Conservation (phyloP, 495 filamentous ascomycete genomes). For the Penicillium coprophilum region DNA sequence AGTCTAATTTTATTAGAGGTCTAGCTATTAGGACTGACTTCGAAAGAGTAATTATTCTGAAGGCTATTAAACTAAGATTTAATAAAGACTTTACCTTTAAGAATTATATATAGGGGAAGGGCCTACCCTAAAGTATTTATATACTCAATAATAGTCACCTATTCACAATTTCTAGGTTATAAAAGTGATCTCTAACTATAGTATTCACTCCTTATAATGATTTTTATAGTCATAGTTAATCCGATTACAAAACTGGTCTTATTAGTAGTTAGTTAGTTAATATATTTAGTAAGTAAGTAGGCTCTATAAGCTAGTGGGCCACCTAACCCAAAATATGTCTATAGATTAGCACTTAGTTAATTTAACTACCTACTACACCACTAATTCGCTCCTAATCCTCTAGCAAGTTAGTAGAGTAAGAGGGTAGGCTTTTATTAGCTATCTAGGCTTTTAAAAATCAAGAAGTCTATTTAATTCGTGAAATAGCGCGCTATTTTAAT, state of each 20-base stretch:
- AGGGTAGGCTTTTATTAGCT: too few relatives aligned
- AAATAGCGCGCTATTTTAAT: too few relatives aligned
- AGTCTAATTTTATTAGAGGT: constrained; percentile 1
- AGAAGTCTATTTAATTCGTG: too few relatives aligned
- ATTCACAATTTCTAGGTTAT: background rate
- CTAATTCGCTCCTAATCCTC: too few relatives aligned
- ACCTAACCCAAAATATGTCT: too few relatives aligned
- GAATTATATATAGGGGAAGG: constrained; percentile 6
- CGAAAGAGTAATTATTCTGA: background rate
- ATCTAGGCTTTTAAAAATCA: too few relatives aligned
- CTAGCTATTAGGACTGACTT: background rate
- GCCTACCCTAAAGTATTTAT: background rate
- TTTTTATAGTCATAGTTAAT: background rate
- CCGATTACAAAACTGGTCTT: constrained; percentile 12
- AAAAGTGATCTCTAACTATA: constrained; percentile 3
- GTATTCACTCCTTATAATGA: background rate
- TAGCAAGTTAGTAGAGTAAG: too few relatives aligned
- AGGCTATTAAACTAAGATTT: background rate
- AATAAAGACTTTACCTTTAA: constrained; percentile 5
- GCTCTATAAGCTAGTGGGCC: too few relatives aligned
- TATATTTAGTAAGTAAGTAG: too few relatives aligned
- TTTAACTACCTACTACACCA: too few relatives aligned
- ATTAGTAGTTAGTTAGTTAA: too few relatives aligned
- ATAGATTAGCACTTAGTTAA: too few relatives aligned
- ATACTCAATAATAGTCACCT: constrained; percentile 2